Evolutionary conservation across 2,329 filamentous ascomycete species (phyloP).

Genomic region (Colletotrichum acutatum): DNA sequence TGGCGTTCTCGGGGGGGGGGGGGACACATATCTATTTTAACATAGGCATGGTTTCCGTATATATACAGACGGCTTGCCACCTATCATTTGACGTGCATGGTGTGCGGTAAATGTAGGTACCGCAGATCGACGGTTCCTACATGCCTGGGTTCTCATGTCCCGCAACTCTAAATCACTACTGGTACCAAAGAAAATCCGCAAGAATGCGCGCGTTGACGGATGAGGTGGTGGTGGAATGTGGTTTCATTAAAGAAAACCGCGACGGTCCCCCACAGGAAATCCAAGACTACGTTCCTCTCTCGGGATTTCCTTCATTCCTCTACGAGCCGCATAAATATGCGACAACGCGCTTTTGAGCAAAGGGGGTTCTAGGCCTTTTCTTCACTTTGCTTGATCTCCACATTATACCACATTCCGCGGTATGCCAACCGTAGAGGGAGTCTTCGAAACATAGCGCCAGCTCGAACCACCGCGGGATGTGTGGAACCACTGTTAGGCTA

Average conservation of each 20-base stretch:
- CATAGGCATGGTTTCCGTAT: neutral
- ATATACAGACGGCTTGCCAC: neutral
- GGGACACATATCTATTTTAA: too few species aligned
- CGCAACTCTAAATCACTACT: constrained; percentile 29
- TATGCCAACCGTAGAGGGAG: too few species aligned
- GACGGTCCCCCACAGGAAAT: neutral
- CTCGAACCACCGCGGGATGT: too few species aligned
- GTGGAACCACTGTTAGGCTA: too few species aligned
- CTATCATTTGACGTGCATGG: constrained; percentile 20
- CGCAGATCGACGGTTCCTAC: constrained; percentile 24
- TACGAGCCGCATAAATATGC: too few species aligned
- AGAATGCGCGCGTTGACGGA: neutral
- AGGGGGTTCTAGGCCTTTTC: neutral
- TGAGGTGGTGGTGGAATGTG: neutral
- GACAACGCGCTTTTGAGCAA: neutral
- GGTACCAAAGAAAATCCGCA: neutral
- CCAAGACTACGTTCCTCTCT: neutral
- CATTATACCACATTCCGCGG: too few species aligned
- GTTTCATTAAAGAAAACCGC: neutral
- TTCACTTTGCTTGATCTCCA: too few species aligned
- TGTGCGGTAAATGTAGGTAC: neutral
- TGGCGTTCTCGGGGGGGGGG: too few species aligned
- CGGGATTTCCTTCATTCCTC: neutral
- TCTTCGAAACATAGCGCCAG: too few species aligned
- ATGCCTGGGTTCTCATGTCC: constrained; percentile 21